Evolutionary conservation across 345 rosid species (phyloP).

Genomic region (Salix suchowensis): DNA sequence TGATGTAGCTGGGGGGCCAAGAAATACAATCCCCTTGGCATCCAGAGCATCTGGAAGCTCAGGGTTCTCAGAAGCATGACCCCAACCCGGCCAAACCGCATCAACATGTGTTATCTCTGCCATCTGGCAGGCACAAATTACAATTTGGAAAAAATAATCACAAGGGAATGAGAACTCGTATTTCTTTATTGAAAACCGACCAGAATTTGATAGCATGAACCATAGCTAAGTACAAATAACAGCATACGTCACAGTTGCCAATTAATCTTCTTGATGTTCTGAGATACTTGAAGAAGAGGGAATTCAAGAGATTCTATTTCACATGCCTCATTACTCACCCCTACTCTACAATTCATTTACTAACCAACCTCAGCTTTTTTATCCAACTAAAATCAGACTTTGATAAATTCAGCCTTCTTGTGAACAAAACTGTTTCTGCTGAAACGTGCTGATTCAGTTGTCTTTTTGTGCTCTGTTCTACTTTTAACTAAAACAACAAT

Average conservation of each 20-base stretch:
- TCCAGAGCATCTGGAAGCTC: conserved; percentile 85
- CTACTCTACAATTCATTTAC: neutral
- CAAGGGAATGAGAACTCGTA: neutral
- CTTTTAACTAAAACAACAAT: conserved; percentile 3
- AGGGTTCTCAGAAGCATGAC: conserved; percentile 99
- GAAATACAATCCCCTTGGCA: conserved; percentile 86
- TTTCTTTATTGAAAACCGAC: neutral
- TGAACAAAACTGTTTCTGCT: neutral
- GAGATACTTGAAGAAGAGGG: neutral
- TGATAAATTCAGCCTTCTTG: neutral
- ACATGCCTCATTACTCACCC: neutral
- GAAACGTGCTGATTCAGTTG: neutral
- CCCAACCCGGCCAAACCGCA: conserved; percentile 99
- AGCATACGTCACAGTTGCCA: neutral
- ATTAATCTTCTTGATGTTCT: neutral
- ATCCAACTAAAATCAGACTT: neutral
- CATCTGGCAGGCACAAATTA: conserved; percentile 52
- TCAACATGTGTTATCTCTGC: conserved; percentile 96
- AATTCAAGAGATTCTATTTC: neutral
- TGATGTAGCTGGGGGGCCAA: conserved; percentile 85
- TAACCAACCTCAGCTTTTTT: neutral
- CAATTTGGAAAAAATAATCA: neutral
- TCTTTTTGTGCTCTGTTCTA: neutral
- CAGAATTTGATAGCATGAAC: neutral
- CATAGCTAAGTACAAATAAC: neutral